Conservation (phyloP, 345 rosid genomes). For the Orychophragmus violaceus region DNA sequence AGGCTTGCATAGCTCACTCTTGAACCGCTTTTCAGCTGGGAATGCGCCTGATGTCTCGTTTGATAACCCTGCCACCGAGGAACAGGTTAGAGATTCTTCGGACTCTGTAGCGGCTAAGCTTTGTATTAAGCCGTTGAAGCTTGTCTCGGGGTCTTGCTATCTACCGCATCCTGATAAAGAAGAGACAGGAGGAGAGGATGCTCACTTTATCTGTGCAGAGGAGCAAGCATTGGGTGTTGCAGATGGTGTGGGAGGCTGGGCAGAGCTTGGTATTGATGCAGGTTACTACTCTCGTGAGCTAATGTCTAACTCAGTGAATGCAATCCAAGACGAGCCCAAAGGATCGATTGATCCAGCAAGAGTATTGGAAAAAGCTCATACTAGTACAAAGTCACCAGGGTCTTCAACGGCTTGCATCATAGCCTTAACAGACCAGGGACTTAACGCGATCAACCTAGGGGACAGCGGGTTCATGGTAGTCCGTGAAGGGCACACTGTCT, state of each 20-base stretch:
- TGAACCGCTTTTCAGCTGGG: slow-evolving; percentile 46
- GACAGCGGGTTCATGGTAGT: slow-evolving; percentile 97
- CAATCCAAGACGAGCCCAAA: slow-evolving; percentile 80
- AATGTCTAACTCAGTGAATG: slow-evolving; percentile 81
- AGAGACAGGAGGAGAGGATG: slow-evolving; percentile 98
- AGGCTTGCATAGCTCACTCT: slow-evolving; percentile 48
- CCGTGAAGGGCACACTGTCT: slow-evolving; percentile 83
- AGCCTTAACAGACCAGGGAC: slow-evolving; percentile 75
- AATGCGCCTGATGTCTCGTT: slow-evolving; percentile 61
- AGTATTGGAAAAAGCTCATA: slow-evolving; percentile 88
- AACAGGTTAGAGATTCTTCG: slow-evolving; percentile 40
- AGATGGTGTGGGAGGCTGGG: slow-evolving; percentile 99
- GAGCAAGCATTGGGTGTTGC: slow-evolving; percentile 92
- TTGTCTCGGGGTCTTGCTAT: slow-evolving; percentile 82
- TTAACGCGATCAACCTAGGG: slow-evolving; percentile 74
- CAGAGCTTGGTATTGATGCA: slow-evolving; percentile 83
- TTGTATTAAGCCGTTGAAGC: slow-evolving; percentile 47
- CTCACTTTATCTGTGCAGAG: slow-evolving; percentile 78
- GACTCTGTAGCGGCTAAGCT: slow-evolving; percentile 38
- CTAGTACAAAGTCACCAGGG: slow-evolving; percentile 78
- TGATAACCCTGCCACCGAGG: slow-evolving; percentile 52
- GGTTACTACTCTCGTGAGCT: slow-evolving; percentile 86
- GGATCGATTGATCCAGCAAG: slow-evolving; percentile 81
- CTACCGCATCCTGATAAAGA: slow-evolving; percentile 98
- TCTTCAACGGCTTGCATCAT: slow-evolving; percentile 97